These are phyloP conservation scores for Pulicaria dysenterica DNA, from an alignment of 129 eudicot genomes.

Conservation along the genomic window DNA sequence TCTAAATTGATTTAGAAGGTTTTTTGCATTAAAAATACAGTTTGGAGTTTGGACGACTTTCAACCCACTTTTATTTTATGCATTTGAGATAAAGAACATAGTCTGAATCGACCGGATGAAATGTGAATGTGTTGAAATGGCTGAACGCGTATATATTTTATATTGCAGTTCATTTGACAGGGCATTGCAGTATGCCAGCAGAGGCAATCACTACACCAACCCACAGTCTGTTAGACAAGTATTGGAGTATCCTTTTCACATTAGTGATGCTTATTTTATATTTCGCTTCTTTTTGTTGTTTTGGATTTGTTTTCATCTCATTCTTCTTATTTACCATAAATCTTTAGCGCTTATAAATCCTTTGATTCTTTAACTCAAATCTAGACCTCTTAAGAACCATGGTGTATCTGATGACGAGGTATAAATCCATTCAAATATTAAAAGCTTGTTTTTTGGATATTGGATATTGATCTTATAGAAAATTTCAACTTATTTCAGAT, in stretches of 20 bases:
- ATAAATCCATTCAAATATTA: slow-evolving; percentile 30
- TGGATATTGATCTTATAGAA: not conserved
- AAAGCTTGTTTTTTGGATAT: not conserved
- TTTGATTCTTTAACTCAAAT: slow-evolving; percentile 51
- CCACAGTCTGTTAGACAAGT: slow-evolving; percentile 60
- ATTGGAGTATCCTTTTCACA: slow-evolving; percentile 75
- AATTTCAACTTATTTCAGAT: slow-evolving; percentile 47
- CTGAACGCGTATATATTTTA: slow-evolving; percentile 13
- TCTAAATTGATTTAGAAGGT: not conserved
- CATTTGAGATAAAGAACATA: no score
- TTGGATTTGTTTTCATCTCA: not conserved
- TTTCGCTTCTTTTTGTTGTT: not conserved
- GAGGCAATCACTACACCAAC: slow-evolving; percentile 46
- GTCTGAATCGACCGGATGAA: no score
- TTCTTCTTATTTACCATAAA: not conserved
- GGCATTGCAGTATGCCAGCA: slow-evolving; percentile 77
- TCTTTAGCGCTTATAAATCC: slow-evolving; percentile 1
- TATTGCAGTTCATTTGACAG: slow-evolving; percentile 71
- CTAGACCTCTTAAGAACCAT: slow-evolving; percentile 65
- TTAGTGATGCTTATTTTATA: not conserved
- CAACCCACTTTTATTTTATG: no score
- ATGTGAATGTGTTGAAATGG: not conserved
- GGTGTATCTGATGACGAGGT: slow-evolving; percentile 84
- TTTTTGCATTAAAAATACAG: not conserved
- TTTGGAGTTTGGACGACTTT: not conserved